Evolutionary conservation across 768 basidiomycete species (phyloP), one percentile per base, ranked within the genome.

Genomic region (Pholiota conissans): DNA sequence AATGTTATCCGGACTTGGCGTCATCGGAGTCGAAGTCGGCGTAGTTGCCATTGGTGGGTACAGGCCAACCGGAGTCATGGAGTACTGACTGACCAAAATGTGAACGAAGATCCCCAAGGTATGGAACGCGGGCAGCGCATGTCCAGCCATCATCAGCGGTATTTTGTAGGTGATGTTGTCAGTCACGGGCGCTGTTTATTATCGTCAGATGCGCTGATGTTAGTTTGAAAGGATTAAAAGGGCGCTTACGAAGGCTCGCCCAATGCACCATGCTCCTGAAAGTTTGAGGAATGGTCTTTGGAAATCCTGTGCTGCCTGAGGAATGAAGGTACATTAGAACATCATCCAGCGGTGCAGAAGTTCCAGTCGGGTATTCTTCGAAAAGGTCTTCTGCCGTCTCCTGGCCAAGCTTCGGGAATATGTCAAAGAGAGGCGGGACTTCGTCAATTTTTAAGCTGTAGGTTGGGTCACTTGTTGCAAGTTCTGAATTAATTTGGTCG

Each of bases 281-380:
- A 0, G 71, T 74, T 27, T 75, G 69, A 1, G 71, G 66, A 49
- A 82, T 74, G 6, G 76, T 63, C 57, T 79, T 81, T 0, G 80
- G 79, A 37, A 76, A 69, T 2, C 79, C 78, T 0, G 80, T 79
- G 48, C 79, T 80, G 10, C 80, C 80, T 2, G 82, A 82, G 0
- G 82, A 82, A 58, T 82, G 79, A 0, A 80, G 63, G 56, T 77
- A 81, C 16, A 74, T 35, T 32, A 71, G 49, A 14, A 72, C 50
- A 51, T 72, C 64, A 45, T 65, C 57, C 35, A 73, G 49, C 40
- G 61, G 18, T 26, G 58, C 59, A 10, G 52, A 55, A 2, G 40
- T 29, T 1, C 30, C 48, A 11, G 18, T 29, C 3, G 70, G 71
- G 30, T 74, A 76, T 2, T 65, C 64, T 4, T 58, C 29, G 52